phyloP scores from a whole-genome alignment of 2,329 filamentous ascomycete species.

The Sphaerulina vaccinii region DNA sequence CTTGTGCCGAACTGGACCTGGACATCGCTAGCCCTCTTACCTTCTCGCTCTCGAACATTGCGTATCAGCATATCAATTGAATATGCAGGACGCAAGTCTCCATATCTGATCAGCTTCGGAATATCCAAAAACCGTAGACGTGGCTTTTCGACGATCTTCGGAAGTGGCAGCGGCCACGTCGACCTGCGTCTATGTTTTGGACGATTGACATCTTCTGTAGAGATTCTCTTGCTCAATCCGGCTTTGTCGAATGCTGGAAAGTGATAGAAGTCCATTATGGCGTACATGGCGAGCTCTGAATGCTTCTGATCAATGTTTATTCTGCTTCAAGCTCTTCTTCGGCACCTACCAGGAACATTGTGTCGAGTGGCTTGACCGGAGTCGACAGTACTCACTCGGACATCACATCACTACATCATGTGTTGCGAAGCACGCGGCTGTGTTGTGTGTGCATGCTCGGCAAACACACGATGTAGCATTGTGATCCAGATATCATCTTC shows the following conservation, averaged over 20 bases:
- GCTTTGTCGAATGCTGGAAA: not conserved
- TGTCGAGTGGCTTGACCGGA: too few species aligned
- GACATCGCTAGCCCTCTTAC: too few species aligned
- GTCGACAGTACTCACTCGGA: too few species aligned
- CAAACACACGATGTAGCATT: too few species aligned
- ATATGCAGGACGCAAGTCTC: not conserved
- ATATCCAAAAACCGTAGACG: not conserved
- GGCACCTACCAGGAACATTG: too few species aligned
- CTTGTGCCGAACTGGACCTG: too few species aligned
- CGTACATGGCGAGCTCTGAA: too few species aligned
- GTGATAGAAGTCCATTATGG: conserved; percentile 2
- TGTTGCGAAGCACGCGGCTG: too few species aligned
- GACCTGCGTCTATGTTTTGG: not conserved
- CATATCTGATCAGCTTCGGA: not conserved
- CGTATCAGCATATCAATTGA: not conserved
- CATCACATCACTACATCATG: too few species aligned
- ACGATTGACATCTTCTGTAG: not conserved
- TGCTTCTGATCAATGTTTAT: not conserved
- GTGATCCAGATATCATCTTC: too few species aligned
- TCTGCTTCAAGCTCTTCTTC: too few species aligned
- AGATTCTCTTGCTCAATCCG: not conserved
- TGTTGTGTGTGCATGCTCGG: too few species aligned
- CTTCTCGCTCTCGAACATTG: conserved; percentile 2
- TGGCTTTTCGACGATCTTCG: not conserved
- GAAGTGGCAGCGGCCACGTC: not conserved